Base-by-base conservation (phyloP, 164 flowering plant species). In the Vitis cinerea region DNA sequence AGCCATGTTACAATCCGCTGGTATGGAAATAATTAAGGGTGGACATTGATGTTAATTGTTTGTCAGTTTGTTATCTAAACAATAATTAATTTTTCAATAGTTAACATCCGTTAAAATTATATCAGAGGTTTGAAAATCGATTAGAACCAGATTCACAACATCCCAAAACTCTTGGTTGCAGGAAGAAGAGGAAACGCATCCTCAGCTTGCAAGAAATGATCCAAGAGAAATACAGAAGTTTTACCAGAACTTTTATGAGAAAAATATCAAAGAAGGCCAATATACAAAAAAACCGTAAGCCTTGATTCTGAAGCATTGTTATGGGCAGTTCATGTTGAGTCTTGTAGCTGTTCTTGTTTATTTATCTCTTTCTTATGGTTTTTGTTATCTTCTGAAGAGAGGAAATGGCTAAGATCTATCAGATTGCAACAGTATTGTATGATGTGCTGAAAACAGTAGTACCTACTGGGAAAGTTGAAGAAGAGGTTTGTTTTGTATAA, bases 391-490 rank as follows among this genome's bases (percentile, higher is more conserved):
- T 14, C 71, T 82, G 66, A 57, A 96, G 99, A 77, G 97, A 92
- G 81, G 97, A 96, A 82, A 93, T 93, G 93, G 95, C 97, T 37
- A 93, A 88, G 83, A 77, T 87, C 58, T 86, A 80, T 81, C 99
- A 90, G 78, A 90, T 89, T 63, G 97, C 97, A 16, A 76, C 91
- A 11, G 96, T 93, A 11, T 77, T 96, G 63, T 89, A 88, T 80
- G 97, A 96, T 80, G 98, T 89, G 54, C 77, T 93, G 74, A 84
- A 51, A 78, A 81, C 92, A 29, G 89, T 93, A 63, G 95, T 88
- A 30, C 89, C 91, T 70, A 0, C 73, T 13, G 37, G 70, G 49
- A 86, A 80, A 79, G 66, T 92, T 77, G 97, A 86, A 16, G 84
- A 78, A 0, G 78, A 88, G 97, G 99, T 93, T 65, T 71, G 83